Evolutionary conservation across 768 basidiomycete genomes (phyloP), one percentile per base, ranked within the genome.

Genomic region (Boletus vermiculosoides): DNA sequence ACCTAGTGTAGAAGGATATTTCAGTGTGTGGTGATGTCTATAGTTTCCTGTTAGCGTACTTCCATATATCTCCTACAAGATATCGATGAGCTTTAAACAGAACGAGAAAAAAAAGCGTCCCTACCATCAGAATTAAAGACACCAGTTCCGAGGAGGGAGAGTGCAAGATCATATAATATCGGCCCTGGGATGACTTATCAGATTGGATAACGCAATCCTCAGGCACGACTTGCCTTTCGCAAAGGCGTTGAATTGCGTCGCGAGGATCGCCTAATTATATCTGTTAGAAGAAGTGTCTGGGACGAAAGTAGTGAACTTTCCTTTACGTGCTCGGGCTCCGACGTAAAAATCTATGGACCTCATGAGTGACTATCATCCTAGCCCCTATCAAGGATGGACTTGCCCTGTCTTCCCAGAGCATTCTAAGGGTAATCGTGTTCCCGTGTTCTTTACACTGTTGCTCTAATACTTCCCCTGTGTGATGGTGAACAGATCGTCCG

Each of bases 81-180:
- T 1, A 16, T 18, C 30, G 20, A 34, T 62, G 16, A 56, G 30
- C 40, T 40, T 33, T 20, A 23, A 22, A 9, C 28, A 33, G 13
- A 40, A 31, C 47, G 37, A 50, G 36, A 33, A 30, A 18, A 18
- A 33, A 12, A 25, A 16, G 20, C 15, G 13, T 16, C 2, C 50
- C 49, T 61, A 78, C 83, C 81, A 62, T 84, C 82, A 2, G 81
- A 76, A 57, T 80, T 83, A 70, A 86, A 85, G 0, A 86, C 83
- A 0, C 85, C 48, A 6, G 76, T 76, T 15, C 85, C 85, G 4
- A 85, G 70, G 5, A 84, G 65, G 4, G 74, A 70, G 10, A 63
- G 37, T n/a, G 53, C 4, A 13, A 25, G 47, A 16, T 61, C 61
- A 16, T 30, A 57, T n/a, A 51, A 54, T 36, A 59, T 30, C 12